A percentile compares a stretch with the other conserved stretches of the same genome.
Conservation (phyloP, 1,284 basidiomycete genomes). For the Cutaneotrichosporon daszewskae region DNA sequence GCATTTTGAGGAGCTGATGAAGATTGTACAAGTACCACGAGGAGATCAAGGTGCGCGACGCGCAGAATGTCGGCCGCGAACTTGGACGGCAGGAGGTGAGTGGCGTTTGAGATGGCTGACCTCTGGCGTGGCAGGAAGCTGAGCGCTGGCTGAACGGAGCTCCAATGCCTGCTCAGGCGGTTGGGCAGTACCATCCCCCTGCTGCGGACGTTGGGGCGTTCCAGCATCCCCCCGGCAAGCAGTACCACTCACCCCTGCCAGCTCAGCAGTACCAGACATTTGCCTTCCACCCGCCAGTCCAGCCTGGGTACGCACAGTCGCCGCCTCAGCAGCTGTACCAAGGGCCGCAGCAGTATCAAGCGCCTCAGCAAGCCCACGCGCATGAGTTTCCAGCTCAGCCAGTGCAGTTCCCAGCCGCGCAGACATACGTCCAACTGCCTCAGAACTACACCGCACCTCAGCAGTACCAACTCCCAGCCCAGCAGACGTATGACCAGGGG, state of each 20-base stretch:
- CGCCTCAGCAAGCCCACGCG: background rate
- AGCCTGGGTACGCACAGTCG: background rate
- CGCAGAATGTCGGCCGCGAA: constrained; percentile 33
- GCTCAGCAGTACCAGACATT: background rate
- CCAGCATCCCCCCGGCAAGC: background rate
- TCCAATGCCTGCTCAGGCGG: background rate
- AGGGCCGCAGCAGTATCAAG: background rate
- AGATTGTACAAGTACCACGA: constrained; percentile 40
- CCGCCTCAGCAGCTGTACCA: background rate
- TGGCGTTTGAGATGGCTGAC: constrained; percentile 1
- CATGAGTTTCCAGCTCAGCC: background rate
- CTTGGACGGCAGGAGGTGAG: constrained; percentile 44
- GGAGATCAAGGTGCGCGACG: constrained; percentile 40
- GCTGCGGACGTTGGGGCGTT: too few relatives aligned
- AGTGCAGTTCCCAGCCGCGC: background rate
- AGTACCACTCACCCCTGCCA: background rate
- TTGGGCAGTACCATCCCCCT: constrained; percentile 2
- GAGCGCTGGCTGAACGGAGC: constrained; percentile 37
- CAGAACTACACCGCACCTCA: background rate
- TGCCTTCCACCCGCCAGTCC: background rate
- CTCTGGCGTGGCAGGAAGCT: constrained; percentile 42
- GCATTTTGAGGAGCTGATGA: constrained; percentile 3
- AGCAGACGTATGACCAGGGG: background rate
- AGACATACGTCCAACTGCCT: too few relatives aligned
- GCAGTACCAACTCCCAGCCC: background rate